Evolutionary conservation across 1,139 yeast species (phyloP), one percentile per base, ranked within the genome.

Genomic region (Hanseniaspora uvarum): DNA sequence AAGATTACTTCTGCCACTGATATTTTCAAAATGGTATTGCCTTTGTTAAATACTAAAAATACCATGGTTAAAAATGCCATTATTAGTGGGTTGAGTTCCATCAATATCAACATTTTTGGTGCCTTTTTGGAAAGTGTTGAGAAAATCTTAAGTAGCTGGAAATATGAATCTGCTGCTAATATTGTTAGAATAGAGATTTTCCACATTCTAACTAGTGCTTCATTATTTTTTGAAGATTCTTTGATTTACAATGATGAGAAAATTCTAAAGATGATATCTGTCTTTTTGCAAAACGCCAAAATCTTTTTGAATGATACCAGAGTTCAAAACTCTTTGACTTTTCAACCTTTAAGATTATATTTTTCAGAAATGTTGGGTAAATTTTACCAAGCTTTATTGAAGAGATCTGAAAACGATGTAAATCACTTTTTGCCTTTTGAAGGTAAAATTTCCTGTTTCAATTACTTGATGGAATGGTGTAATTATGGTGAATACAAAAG

Each of bases 1-100:
- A 83, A 87, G 53, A 89, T 94, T 54, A 89, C 95, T 0, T 86
- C 96, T 58, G 97, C 96, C 0, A 81, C 85, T 59, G 83, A 95
- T 0, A 82, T 94, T 1, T 94, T 94, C 69, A 76, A 85, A 55
- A 81, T 92, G 84, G 94, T 88, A 0, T 71, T 87, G 41, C 96
- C 96, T 0, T 70, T 92, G 34, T 69, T 94, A 52, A 82, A 79
- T 37, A 81, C 88, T 0, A 80, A 81, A 7, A 88, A 86, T 58
- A 74, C 78, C 1, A 75, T 81, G 62, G 79, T 92, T 6, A 75
- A 87, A 57, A 96, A 89, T 60, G 92, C 97, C 0, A 81, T 88
- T 14, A 87, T 88, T 30, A 72, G 83, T 0, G 97, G 97, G 0
- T 69, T 94, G 55, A 84, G 95, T 60, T 87, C 95, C 58, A 80